phyloP scores from a whole-genome alignment of 1,284 basidiomycete species.

The Afroboletus lepidellus region DNA sequence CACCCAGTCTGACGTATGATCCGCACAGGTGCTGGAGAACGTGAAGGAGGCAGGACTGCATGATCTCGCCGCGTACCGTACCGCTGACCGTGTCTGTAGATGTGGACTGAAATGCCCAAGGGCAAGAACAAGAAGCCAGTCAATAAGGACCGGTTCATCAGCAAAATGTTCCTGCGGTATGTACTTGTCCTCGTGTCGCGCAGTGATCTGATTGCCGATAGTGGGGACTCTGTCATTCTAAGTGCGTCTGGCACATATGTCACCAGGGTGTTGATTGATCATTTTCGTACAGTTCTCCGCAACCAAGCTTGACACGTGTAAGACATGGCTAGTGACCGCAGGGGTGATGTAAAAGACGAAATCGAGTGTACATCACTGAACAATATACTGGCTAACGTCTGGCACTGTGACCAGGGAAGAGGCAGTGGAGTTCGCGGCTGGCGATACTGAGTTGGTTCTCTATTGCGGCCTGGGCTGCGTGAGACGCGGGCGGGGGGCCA shows the following conservation, averaged over 20 bases:
- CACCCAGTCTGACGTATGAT: conserved; percentile 13
- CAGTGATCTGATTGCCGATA: conserved; percentile 32
- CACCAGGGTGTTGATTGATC: conserved; percentile 15
- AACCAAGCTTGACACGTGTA: conserved; percentile 66
- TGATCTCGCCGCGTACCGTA: neutral
- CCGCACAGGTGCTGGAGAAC: conserved; percentile 83
- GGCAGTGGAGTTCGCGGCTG: conserved; percentile 54
- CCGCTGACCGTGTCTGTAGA: conserved; percentile 47
- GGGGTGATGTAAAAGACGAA: neutral
- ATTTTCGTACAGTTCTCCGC: conserved; percentile 64
- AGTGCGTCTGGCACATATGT: conserved; percentile 53
- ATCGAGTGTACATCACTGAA: conserved; percentile 7
- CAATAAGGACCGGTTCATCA: conserved; percentile 99
- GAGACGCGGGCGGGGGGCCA: conserved; percentile 12
- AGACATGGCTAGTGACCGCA: neutral
- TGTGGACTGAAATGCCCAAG: conserved; percentile 99
- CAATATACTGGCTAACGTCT: conserved; percentile 2
- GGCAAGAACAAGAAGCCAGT: conserved; percentile 98
- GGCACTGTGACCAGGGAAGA: conserved; percentile 32
- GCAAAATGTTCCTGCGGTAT: conserved; percentile 92
- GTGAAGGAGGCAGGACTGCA: conserved; percentile 82
- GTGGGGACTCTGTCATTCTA: conserved; percentile 93
- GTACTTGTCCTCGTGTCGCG: conserved; percentile 25
- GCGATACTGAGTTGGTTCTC: conserved; percentile 49
- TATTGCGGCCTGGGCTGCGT: conserved; percentile 40